phyloP scores from a whole-genome alignment of 1,284 basidiomycete genomes.

The Ganoderma meredithae region DNA sequence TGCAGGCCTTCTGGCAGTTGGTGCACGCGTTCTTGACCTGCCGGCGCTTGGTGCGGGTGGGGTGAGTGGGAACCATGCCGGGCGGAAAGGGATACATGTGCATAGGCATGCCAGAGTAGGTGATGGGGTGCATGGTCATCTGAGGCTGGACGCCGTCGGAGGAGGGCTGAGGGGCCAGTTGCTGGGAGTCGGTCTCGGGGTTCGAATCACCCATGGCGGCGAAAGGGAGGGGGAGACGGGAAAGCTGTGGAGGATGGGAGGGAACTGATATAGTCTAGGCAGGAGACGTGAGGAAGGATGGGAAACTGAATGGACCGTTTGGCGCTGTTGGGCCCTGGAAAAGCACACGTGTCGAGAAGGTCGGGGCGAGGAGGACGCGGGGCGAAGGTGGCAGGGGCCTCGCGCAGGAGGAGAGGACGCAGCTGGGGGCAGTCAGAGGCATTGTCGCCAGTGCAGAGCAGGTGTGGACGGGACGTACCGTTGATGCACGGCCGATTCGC shows the following conservation, averaged over 20 bases:
- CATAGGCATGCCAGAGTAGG: conserved; percentile 63
- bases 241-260: conserved; percentile 30
- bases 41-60: conserved; percentile 75
- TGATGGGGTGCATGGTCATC: conserved; percentile 59
- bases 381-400: conserved; percentile 20
- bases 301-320: conserved; percentile 33
- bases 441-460: conserved; percentile 2
- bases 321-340: conserved; percentile 26
- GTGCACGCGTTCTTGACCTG: conserved; percentile 93
- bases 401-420: conserved; percentile 24
- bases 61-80: conserved; percentile 52
- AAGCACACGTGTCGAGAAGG: conserved; percentile 35
- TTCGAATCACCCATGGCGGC: conserved; percentile 43
- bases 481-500: conserved; percentile 31
- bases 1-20: conserved; percentile 89
- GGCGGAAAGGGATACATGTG: conserved; percentile 72
- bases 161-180: conserved; percentile 42
- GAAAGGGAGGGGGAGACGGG: conserved; percentile 26
- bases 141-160: conserved; percentile 53
- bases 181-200: conserved; percentile 48
- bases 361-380: conserved; percentile 22
- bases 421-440: conserved; percentile 11
- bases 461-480: neutral
- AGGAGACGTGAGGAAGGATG: conserved; percentile 33
- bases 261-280: conserved; percentile 33